A percentile compares a stretch with the other conserved stretches of the same genome.
Conservation (phyloP, 129 eudicot genomes). For the Daucus carota region DH1_v3.0 NC_030381.2:9677501-9678000, state of each 20-base stretch:
- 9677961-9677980: not conserved
- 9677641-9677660: too few species aligned
- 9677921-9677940: not conserved
- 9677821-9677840: not conserved
- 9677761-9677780: not conserved
- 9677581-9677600: constrained; percentile 12
- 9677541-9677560: constrained; percentile 92
- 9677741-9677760: not conserved
- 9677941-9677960: not conserved
- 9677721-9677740: not conserved
- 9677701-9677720: not conserved
- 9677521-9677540: constrained; percentile 88
- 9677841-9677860: too few species aligned
- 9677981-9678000: not conserved
- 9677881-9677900: too few species aligned
- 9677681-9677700: not conserved
- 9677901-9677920: too few species aligned
- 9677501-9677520: constrained; percentile 97
- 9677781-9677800: not conserved
- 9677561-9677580: constrained; percentile 87
- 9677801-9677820: not conserved
- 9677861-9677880: not conserved
- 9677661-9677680: not conserved
- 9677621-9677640: too few species aligned
- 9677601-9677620: constrained; percentile 9